Base-by-base conservation (phyloP, 139 green algal species). In the Chlorokybus atmophyticus region DNA sequence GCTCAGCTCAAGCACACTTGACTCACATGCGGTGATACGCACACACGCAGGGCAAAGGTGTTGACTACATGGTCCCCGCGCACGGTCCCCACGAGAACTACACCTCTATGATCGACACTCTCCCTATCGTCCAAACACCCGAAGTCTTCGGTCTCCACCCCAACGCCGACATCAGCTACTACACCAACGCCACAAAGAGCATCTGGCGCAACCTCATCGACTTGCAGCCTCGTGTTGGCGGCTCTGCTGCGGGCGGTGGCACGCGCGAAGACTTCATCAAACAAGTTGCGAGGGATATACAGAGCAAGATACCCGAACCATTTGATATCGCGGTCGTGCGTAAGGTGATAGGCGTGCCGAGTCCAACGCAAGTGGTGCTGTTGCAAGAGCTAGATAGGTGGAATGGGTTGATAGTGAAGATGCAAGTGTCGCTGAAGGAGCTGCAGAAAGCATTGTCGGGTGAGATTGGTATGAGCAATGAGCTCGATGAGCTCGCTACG, bases 91-190 rank as follows among this genome's bases (percentile, higher is more conserved):
- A 66, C 0, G 70, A 78, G 17, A 60, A 55, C 8, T 87, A 89
- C 62, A 35, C 75, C 8, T 57, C 65, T 38, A 68, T 73, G 17
- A 85, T 93, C 40, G 79, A 88, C 38, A 65, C 32, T 6, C 58
- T 93, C 40, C 85, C 85, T 21, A 66, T 87, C 24, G 73, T 87
- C 62, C 85, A 89, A 57, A 83, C 66, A 10, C 77, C 71, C 21
- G 75, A 87, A 67, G 75, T 87, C 32, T 90, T 93, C 65, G 85
- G 85, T 1, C 70, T 93, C 49, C 80, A 91, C 49, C 59, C 74
- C 49, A 91, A 90, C 59, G 85, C 85, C n/a, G 83, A 93, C 75
- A 88, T 93, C 61, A 70, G 55, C 14, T 90, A 90, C 69, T 89
- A 88, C 78, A 91, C 82, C 29, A 71, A 74, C 31, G 72, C 76